These are phyloP conservation scores for Apophysomyces ossiformis DNA, from an alignment of 371 early-diverging fungal species.

Conservation along the genomic window DNA sequence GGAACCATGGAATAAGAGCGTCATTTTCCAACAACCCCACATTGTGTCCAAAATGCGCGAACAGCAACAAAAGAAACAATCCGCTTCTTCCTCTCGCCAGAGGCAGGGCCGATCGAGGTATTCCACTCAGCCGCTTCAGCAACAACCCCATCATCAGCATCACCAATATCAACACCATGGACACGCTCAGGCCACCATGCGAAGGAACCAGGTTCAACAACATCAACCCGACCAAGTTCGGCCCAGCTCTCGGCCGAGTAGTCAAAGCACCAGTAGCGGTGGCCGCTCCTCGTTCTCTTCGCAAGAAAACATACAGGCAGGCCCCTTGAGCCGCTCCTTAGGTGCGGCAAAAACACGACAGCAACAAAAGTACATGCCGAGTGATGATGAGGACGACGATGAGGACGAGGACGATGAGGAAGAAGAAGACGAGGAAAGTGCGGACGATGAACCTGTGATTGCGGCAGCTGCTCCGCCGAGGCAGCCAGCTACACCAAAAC, in stretches of 20 bases:
- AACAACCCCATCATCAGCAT: background rate
- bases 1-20: constrained; percentile 4
- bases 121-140: background rate
- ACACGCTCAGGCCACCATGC: background rate
- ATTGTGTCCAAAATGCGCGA: background rate
- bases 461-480: background rate
- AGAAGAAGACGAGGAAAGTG: constrained; percentile 1
- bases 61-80: background rate
- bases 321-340: background rate
- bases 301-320: background rate
- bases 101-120: background rate
- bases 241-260: constrained; percentile 3
- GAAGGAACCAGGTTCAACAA: constrained; percentile 6
- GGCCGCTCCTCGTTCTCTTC: constrained; percentile 10
- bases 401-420: background rate
- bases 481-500: background rate
- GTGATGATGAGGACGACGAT: constrained; percentile 9
- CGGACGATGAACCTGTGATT: background rate
- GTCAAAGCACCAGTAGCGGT: constrained; percentile 1
- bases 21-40: constrained; percentile 3
- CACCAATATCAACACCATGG: background rate
- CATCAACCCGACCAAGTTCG: constrained; percentile 6
- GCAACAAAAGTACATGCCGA: constrained; percentile 1
- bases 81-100: background rate
- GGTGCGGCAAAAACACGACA: constrained; percentile 6